Base-by-base conservation (phyloP, 2,329 filamentous ascomycete species). In the Fusarium sororula region DNA sequence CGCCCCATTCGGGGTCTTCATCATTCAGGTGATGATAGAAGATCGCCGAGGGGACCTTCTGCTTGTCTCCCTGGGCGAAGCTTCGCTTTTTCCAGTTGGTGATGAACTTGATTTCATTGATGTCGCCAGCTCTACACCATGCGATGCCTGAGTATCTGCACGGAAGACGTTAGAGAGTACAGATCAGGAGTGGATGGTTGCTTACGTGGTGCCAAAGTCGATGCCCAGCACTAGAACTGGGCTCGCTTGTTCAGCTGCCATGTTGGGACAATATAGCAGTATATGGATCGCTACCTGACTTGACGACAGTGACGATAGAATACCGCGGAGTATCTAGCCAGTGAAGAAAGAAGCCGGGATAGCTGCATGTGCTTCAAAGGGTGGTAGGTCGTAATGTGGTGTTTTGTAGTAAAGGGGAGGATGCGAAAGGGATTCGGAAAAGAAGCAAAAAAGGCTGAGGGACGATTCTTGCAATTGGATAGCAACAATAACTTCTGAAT, bases 91-190 rank as follows among this genome's bases (percentile, higher is more conserved):
- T 69, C 80, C 80, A 84, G 48, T 70, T 77, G 1, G 79, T 82
- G 18, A 84, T 70, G 2, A 81, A 68, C 4, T 81, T 73, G 41
- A 81, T 79, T 1, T 77, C 55, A 0, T 78, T 74, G 1, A 76
- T 71, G 14, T 44, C 24, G 7, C 75, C 72, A 0, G 78, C 78
- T 30, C 74, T 75, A 7, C 81, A 80, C 77, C 81, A 87, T 2
- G 84, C 82, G 1, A 85, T 77, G 1, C 85, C 85, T 2, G 84
- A 86, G 65, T 80, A 83, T 0, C 82, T 84, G 7, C 6, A 18
- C 3, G n/a, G 5, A 17, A 10, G 6, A 30, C 12, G 13, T 76
- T 32, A 78, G 60, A 51, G 17, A 37, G n/a, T 10, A 12, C 22
- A 20, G 3, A 4, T 1, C 3, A 15, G 4, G 28, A 45, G 3